Evolutionary conservation across 768 basidiomycete species (phyloP), one percentile per base, ranked within the genome.

Genomic region (Suillus alpinus): DNA sequence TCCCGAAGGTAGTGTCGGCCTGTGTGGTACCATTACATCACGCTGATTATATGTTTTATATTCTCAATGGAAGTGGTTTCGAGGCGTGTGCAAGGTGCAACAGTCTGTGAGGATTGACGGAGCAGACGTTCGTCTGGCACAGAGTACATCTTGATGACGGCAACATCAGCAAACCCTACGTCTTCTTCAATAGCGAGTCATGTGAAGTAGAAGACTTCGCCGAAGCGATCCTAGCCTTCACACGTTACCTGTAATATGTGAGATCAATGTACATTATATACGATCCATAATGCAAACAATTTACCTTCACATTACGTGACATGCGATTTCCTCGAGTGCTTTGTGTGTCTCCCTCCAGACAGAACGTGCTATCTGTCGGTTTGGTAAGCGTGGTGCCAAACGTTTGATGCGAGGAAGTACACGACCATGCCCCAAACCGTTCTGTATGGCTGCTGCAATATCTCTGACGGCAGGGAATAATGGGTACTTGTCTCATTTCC

Each of bases 1-100:
- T 50, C 50, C 23, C 2, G 32, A 32, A 9, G 41, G 34, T 9
- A 60, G 46, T 13, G 62, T 29, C 32, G 44, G 23, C 1, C 63
- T 67, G 41, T 69, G 63, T 4, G 66, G 68, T 8, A 67, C 63
- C 67, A 73, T 66, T 32, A 66, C n/a, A 73, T 63, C 23, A 66
- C 62, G 0, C 67, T 59, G 12, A 52, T 13, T 36, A 73, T 71
- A 2, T 29, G 5, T 10, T 55, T 62, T 2, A 64, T 41, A 14
- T 63, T 44, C 31, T 69, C 36, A 23, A 71, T 60, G 4, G 36
- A 16, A 6, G 67, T 23, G 14, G 67, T 56, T 37, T 68, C 67
- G 12, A 57, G 63, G 57, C 65, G 65, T 4, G 41, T 31, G 58
- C 65, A 67, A 3, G 65, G 40, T 36, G 60, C 66, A 12, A 71